Base-by-base conservation (phyloP, 2,329 filamentous ascomycete species). In the Phyllosticta citrichinensis region DNA sequence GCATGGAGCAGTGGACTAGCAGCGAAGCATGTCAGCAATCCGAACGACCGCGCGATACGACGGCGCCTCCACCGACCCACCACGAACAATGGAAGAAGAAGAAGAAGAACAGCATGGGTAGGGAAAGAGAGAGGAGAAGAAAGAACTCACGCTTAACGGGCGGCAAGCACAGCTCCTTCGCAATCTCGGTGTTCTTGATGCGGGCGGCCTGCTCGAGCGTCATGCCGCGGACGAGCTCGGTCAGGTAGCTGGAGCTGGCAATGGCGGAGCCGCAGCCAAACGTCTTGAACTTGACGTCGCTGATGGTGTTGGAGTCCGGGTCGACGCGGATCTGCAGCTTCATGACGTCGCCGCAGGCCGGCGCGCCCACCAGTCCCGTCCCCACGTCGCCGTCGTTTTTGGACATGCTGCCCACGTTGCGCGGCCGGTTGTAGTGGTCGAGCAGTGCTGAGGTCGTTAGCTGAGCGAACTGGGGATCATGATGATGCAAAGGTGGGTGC, bases 161-260 rank as follows among this genome's bases (percentile, higher is more conserved):
- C 40, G 90, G 91, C 70, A 94, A 77, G 71, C 90, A 94, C 62
- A 97, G 81, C 78, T 99, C 95, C 81, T 96, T 95, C 47, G 94
- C 94, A 72, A 99, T 99, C 77, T 99, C 92, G 3, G 93, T 96
- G 78, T 99, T 99, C 79, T 91, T 88, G 69, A 99, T 89, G 78
- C 88, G 87, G 60, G 87, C 86, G 35, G 95, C 94, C 74, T 99
- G 91, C 69, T 99, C 94, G 66, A 99, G 77, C 14, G 88, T 96
- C 93, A 97, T 99, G 63, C 94, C 94, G 65, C 91, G 85, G 65
- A 99, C 92, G 63, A 99, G 80, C 77, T 96, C 91, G 9, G 94
- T 99, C 69, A 99, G 78, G 74, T 99, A 99, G 71, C 88, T 94
- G 63, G 89, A 95, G 65, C 88, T 93, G 52, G 94, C 94, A 76